Conservation (phyloP, 1,139 yeast genomes). For the Scheffersomyces insectosa region DNA sequence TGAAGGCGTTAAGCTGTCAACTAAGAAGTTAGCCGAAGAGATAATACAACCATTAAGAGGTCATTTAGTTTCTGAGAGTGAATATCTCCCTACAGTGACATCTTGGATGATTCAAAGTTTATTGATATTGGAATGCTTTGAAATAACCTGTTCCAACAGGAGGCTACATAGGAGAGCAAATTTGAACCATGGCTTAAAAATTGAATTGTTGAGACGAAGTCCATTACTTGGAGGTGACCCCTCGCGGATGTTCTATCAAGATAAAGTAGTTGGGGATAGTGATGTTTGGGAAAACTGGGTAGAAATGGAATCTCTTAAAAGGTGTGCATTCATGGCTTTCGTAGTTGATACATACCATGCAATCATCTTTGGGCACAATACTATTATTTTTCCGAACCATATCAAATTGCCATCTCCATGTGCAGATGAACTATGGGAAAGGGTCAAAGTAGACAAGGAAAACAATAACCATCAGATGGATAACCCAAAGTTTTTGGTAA, state of each 20-base stretch:
- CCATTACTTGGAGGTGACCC: constrained; percentile 73
- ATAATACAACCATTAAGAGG: constrained; percentile 66
- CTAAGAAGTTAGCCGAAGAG: constrained; percentile 21
- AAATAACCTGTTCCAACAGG: constrained; percentile 48
- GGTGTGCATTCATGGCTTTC: constrained; percentile 33
- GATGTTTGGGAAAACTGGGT: constrained; percentile 32
- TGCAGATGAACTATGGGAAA: constrained; percentile 33
- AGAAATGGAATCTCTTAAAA: constrained; percentile 31
- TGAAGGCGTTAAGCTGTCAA: too few species aligned
- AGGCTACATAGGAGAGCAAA: constrained; percentile 70
- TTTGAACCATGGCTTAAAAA: constrained; percentile 72
- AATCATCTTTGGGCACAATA: constrained; percentile 31
- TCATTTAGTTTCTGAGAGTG: constrained; percentile 57
- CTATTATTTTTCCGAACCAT: constrained; percentile 31
- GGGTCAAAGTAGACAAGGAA: constrained; percentile 9
- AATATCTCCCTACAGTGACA: constrained; percentile 55
- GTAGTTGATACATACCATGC: constrained; percentile 34
- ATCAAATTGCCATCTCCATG: constrained; percentile 32
- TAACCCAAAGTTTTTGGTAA: constrained; percentile 43
- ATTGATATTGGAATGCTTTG: constrained; percentile 61
- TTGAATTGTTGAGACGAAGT: constrained; percentile 67
- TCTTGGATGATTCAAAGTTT: constrained; percentile 68
- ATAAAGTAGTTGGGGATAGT: constrained; percentile 1
- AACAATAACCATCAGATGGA: constrained; percentile 9
- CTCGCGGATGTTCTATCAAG: constrained; percentile 2